These are phyloP conservation scores for Suillus tomentosus DNA, from an alignment of 768 basidiomycete species.

Conservation along the genomic window DNA sequence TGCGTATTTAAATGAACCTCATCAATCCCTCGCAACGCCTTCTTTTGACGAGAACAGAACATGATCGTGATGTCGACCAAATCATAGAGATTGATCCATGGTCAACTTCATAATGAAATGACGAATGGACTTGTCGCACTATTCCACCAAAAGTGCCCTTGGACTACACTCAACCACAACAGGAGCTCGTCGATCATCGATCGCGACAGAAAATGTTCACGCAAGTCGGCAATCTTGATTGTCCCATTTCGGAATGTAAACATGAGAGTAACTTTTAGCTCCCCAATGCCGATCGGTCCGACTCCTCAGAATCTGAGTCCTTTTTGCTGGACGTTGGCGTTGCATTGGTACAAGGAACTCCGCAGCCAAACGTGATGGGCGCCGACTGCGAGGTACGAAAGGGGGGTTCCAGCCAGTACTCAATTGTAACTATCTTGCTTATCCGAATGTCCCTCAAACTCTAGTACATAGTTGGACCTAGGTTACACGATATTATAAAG, in stretches of 20 bases:
- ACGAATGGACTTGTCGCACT: no score
- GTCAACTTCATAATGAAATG: no score
- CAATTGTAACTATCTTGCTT: not conserved
- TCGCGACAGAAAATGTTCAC: not conserved
- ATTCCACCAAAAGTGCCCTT: not conserved
- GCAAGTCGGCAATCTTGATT: not conserved
- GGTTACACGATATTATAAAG: not conserved
- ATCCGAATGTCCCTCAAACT: not conserved
- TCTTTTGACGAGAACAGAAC: no score
- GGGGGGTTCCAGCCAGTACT: not conserved
- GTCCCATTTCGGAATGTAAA: no score
- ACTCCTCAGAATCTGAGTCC: slow-evolving; percentile 14
- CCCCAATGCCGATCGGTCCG: slow-evolving; percentile 26
- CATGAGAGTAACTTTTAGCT: not conserved
- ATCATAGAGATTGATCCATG: no score
- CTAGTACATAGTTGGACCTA: no score
- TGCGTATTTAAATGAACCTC: no score
- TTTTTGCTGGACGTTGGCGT: slow-evolving; percentile 27
- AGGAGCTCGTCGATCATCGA: slow-evolving; percentile 2
- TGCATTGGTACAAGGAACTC: not conserved
- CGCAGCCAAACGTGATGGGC: not conserved
- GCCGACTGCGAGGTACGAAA: not conserved
- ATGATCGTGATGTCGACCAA: no score
- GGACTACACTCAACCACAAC: not conserved
- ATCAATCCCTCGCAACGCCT: no score